Evolutionary conservation across 306 rosid genomes (phyloP), one percentile per base, ranked within the genome.

Genomic region (Castanea crenata): DNA sequence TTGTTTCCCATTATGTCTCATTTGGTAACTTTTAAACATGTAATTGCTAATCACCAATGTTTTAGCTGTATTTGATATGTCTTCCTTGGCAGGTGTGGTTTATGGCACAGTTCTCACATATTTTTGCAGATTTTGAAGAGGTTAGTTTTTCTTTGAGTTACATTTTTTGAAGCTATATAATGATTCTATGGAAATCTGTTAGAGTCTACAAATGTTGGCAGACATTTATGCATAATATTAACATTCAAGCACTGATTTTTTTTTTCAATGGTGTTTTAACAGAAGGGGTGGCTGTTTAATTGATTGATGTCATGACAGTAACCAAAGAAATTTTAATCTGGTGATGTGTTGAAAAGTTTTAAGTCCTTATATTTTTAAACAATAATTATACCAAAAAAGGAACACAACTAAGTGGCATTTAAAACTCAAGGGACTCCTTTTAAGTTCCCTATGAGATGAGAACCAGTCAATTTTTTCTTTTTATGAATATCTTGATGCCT

Each of bases 61-160:
- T 70, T 27, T n/a, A 34, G 55, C 69, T 56, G 73, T 76, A 67
- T 61, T 83, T 80, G 71, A 82, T 72, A 32, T 14, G 34, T 81
- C 83, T 79, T 35, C 75, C 35, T 75, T 87, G 83, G 73, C 97
- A 96, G 99, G 84, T 91, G 56, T 91, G 95, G 97, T 93, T 89
- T 82, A 96, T 96, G 99, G 87, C 93, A 23, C 93, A 93, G 77
- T 87, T 87, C 85, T 93, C 98, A 14, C 85, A 88, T 71, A 89
- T 93, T 75, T 91, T 93, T 87, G 86, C 12, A 11, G 94, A 90
- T 86, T 87, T 96, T 79, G 97, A 90, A 55, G 93, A 96, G 99
- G 99, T 96, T 74, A 75, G 87, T 80, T 77, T 41, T 76, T 59
- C 16, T 13, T 52, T 14, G 20, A 54, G 69, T 75, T 72, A 11